Conservation (phyloP, 1,284 basidiomycete species). For the Pholiota adiposa region DNA sequence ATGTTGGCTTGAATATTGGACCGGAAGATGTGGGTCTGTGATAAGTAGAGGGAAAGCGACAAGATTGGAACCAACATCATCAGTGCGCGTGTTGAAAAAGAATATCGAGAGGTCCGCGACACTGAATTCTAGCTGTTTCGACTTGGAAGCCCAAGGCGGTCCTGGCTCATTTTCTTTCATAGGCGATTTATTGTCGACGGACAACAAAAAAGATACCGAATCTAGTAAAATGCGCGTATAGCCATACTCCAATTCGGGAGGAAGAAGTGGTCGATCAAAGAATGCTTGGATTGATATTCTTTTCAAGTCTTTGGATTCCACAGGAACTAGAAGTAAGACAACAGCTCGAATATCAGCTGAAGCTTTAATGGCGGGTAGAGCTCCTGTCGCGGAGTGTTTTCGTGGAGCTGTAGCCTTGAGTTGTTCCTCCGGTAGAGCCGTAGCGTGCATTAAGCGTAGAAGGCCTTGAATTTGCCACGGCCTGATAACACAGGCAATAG, state of each 20-base stretch:
- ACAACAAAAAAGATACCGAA: conserved; percentile 39
- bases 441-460: conserved; percentile 12
- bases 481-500: conserved; percentile 20
- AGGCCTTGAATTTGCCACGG: conserved; percentile 25
- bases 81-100: conserved; percentile 15
- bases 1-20: conserved; percentile 50
- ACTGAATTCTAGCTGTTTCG: conserved; percentile 14
- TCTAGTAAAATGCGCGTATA: conserved; percentile 68
- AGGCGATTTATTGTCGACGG: conserved; percentile 4
- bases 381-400: not conserved
- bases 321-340: conserved; percentile 51
- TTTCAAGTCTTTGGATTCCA: conserved; percentile 7
- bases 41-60: conserved; percentile 63
- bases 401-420: not conserved
- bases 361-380: conserved; percentile 17
- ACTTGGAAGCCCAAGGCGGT: not conserved
- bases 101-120: conserved; percentile 27
- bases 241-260: conserved; percentile 49
- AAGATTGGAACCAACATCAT: conserved; percentile 15
- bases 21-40: conserved; percentile 60
- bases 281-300: conserved; percentile 39
- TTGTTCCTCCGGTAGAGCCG: not conserved
- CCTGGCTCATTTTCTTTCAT: not conserved
- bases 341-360: conserved; percentile 49
- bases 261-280: conserved; percentile 57